These are phyloP conservation scores for Quercus rubra DNA, from an alignment of 306 rosid genomes.

Conservation along the genomic window DNA sequence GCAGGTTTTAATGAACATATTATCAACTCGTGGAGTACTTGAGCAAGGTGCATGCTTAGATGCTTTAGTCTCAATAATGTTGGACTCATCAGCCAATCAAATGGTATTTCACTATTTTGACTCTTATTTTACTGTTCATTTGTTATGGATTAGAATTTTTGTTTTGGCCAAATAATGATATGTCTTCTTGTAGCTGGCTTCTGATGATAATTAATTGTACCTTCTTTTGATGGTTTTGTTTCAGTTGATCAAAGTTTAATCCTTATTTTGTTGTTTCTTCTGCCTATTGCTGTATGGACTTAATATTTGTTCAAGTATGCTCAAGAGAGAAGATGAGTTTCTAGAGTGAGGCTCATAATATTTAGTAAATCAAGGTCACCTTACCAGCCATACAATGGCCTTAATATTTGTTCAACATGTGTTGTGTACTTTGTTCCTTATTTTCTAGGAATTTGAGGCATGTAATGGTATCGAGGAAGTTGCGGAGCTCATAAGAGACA, in stretches of 20 bases:
- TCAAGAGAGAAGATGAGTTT: not conserved
- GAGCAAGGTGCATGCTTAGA: slow-evolving; percentile 93
- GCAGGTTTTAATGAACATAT: slow-evolving; percentile 82
- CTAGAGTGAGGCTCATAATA: slow-evolving; percentile 12
- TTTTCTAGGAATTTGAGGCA: slow-evolving; percentile 71
- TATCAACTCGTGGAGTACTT: slow-evolving; percentile 71
- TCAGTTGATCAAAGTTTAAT: not conserved
- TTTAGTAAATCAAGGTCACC: not conserved
- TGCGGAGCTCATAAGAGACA: slow-evolving; percentile 83
- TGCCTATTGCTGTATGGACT: not conserved
- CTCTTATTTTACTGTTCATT: not conserved
- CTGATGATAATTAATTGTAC: not conserved
- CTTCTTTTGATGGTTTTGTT: not conserved
- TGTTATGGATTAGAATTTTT: not conserved
- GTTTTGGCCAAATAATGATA: not conserved
- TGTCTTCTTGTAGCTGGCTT: not conserved
- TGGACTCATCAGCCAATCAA: slow-evolving; percentile 89
- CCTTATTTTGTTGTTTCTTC: not conserved
- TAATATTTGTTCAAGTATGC: not conserved
- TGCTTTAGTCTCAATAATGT: slow-evolving; percentile 80
- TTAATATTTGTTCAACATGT: not conserved
- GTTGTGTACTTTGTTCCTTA: slow-evolving; percentile 3
- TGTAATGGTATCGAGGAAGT: slow-evolving; percentile 80
- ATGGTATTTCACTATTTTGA: slow-evolving; percentile 44
- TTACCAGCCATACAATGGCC: too few relatives aligned